A percentile compares a stretch with the other conserved stretches of the same genome.
phyloP scores from a whole-genome alignment of 345 rosid genomes.

The Anacardium occidentale region DNA sequence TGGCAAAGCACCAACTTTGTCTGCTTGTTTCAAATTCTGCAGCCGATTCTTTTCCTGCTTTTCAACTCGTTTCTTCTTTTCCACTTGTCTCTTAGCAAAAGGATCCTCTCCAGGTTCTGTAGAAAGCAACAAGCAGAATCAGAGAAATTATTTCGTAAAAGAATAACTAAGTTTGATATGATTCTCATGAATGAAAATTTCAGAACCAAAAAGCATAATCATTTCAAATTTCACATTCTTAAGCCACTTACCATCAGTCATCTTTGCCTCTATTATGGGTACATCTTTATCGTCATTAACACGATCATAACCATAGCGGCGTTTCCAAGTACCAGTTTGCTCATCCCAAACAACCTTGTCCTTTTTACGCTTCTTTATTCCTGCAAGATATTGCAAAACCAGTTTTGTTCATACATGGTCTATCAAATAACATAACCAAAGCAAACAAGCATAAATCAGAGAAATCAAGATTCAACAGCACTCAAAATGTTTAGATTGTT shows the following conservation, averaged over 20 bases:
- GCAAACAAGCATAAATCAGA: not conserved
- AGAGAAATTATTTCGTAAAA: not conserved
- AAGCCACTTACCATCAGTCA: constrained; percentile 59
- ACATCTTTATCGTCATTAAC: constrained; percentile 84
- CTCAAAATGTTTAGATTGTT: not conserved
- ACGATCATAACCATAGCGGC: constrained; percentile 86
- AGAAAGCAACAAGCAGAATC: not conserved
- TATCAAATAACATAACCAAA: not conserved
- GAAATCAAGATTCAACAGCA: constrained; percentile 2
- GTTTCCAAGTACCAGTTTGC: constrained; percentile 82
- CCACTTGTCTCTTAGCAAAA: constrained; percentile 72
- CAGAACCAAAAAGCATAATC: not conserved
- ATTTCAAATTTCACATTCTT: not conserved
- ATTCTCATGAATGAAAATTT: constrained; percentile 2
- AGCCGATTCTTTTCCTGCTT: constrained; percentile 72
- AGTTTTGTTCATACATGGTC: not conserved
- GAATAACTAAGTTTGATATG: not conserved
- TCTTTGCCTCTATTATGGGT: constrained; percentile 84
- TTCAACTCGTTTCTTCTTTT: constrained; percentile 70
- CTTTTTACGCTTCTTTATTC: constrained; percentile 77
- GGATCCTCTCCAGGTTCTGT: constrained; percentile 89
- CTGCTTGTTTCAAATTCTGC: constrained; percentile 74
- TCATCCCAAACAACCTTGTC: constrained; percentile 86
- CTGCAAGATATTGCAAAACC: constrained; percentile 40
- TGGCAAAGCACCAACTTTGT: constrained; percentile 82